Evolutionary conservation across 73 alveolate species (phyloP), one percentile per base, ranked within the genome.

Genomic region (Paramecium pentaurelia): DNA sequence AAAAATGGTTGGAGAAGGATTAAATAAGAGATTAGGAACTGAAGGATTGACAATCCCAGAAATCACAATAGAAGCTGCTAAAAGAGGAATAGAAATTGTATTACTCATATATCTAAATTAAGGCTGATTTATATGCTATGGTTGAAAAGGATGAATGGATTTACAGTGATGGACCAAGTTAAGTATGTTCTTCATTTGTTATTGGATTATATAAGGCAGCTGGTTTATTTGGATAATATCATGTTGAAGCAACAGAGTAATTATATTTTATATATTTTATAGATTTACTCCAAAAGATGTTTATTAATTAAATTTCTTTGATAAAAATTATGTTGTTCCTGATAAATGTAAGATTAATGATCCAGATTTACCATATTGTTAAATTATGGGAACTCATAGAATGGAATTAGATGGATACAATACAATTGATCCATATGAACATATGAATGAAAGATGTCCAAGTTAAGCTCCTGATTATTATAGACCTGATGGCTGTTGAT

Each of bases 371-470:
- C 99, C 98, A 12, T 97, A 87, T 95, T 97, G 99, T 92, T 96
- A 97, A 87, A 14, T 97, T 11, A 92, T 96, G 92, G 99, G 99
- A 60, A 96, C 95, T 58, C 95, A 95, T 92, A 95, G 95, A 75
- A 77, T 97, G 95, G 94, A 86, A 38, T 87, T 97, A 77, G 96
- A 95, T 38, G 94, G 94, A 30, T 96, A 93, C 86, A 86, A 95
- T 34, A 96, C 99, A 8, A 93, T 97, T 54, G 94, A 83, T 10
- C 99, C 99, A 12, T 98, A 98, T 93, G 92, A 71, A 18, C 95
- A 96, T 92, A 98, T 98, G 99, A 94, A 97, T 89, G 99, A 98
- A 86, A 83, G 59, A 68, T 98, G 99, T 93, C 98, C 99, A 32
- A 86, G 98, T 38, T 75, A 92, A 27, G 96, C 98, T 5, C 99